Percentiles rank a stretch among this genome's conserved stretches.
phyloP scores from a whole-genome alignment of 2,329 filamentous ascomycete genomes.

The Clonostachys chloroleuca region DNA sequence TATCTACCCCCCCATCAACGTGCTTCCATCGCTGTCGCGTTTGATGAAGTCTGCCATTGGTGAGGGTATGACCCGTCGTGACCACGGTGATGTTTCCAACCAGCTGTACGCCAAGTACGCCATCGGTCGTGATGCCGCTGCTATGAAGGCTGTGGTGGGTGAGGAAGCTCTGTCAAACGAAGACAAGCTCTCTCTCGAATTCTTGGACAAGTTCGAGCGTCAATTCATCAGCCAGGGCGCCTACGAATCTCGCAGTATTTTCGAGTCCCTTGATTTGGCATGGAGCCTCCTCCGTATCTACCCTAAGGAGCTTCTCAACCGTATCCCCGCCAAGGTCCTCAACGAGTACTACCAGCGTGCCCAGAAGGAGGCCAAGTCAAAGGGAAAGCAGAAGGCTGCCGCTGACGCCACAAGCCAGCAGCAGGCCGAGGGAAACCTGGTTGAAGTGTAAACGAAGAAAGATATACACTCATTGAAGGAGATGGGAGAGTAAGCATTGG shows the following conservation, averaged over 20 bases:
- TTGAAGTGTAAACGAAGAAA: conserved; percentile 41
- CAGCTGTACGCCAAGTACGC: conserved; percentile 99
- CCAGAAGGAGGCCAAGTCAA: conserved; percentile 57
- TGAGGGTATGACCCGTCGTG: conserved; percentile 92
- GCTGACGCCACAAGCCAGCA: conserved; percentile 29
- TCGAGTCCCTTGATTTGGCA: conserved; percentile 89
- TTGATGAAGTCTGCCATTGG: conserved; percentile 99
- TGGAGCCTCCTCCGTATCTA: conserved; percentile 97
- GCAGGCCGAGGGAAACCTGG: conserved; percentile 52
- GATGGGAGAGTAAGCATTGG: neutral
- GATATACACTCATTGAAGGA: neutral
- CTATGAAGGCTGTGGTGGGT: conserved; percentile 99
- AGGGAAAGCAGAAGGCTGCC: conserved; percentile 50
- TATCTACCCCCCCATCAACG: conserved; percentile 98
- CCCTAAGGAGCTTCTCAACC: conserved; percentile 96
- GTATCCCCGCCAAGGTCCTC: conserved; percentile 79
- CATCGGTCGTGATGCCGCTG: conserved; percentile 94
- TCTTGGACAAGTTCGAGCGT: conserved; percentile 96
- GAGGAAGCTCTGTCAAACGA: conserved; percentile 94
- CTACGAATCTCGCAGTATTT: conserved; percentile 89
- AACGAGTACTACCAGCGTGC: conserved; percentile 78
- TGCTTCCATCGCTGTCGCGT: conserved; percentile 93
- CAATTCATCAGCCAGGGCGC: conserved; percentile 89
- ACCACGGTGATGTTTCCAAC: conserved; percentile 98
- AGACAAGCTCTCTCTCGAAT: conserved; percentile 96